Percentiles rank a stretch among this genome's conserved stretches.
Conservation (phyloP, 257 asterid genomes). For the Fraxinus pennsylvanica region DNA sequence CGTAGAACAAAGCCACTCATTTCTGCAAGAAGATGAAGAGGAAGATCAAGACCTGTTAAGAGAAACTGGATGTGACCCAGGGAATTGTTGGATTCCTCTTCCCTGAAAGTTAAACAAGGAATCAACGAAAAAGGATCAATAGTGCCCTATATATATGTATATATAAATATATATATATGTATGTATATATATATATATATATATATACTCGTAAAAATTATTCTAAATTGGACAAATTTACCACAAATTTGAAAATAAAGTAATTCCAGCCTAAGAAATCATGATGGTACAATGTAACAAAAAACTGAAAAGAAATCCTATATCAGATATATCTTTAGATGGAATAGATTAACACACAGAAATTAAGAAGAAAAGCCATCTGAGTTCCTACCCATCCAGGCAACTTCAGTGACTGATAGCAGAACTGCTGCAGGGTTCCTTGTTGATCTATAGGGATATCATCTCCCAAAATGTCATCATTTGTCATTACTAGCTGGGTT, state of each 20-base stretch:
- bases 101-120: constrained; percentile 45
- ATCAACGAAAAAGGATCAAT: constrained; percentile 21
- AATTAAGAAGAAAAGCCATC: background rate
- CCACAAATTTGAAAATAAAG: constrained; percentile 19
- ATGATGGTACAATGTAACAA: background rate
- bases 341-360: background rate
- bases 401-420: constrained; percentile 79
- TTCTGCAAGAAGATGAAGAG: constrained; percentile 20
- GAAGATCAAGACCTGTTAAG: constrained; percentile 65
- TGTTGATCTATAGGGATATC: constrained; percentile 79
- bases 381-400: constrained; percentile 56
- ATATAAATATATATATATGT: too few relatives aligned
- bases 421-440: constrained; percentile 61
- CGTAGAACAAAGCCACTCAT: constrained; percentile 7
- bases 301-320: background rate
- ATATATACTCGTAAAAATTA: background rate
- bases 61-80: constrained; percentile 99
- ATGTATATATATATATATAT: too few relatives aligned
- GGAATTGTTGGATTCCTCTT: constrained; percentile 71
- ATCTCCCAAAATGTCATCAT: constrained; percentile 91
- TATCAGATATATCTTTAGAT: background rate
- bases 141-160: background rate
- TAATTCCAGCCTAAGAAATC: background rate
- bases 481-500: constrained; percentile 56
- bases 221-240: background rate